Percentiles rank a stretch among this genome's conserved stretches.
Evolutionary conservation across 1,284 basidiomycete genomes (phyloP).

Genomic region (Phylloboletellus chloephorus): DNA sequence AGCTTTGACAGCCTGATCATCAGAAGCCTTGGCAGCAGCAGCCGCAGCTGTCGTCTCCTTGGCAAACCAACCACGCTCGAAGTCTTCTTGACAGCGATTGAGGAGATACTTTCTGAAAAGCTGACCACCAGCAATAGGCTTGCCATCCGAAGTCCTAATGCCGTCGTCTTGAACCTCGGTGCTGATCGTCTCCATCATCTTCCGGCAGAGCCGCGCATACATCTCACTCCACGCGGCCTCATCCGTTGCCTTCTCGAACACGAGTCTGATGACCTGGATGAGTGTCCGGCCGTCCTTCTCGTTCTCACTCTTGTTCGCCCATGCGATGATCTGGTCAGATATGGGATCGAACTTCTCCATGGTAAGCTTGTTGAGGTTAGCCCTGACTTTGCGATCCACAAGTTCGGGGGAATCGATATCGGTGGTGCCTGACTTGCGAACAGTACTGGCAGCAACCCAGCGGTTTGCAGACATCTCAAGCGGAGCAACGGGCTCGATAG

Average conservation of each 20-base stretch:
- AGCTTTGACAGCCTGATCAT: conserved; percentile 59
- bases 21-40: conserved; percentile 50
- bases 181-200: conserved; percentile 89
- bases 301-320: conserved; percentile 90
- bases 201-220: conserved; percentile 92
- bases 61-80: conserved; percentile 84
- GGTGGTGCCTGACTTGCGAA: conserved; percentile 20
- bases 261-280: conserved; percentile 91
- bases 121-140: conserved; percentile 82
- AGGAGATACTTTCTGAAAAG: conserved; percentile 95
- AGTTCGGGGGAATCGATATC: conserved; percentile 73
- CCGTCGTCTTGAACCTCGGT: conserved; percentile 83
- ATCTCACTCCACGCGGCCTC: conserved; percentile 95
- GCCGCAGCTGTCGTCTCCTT: conserved; percentile 61
- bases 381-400: conserved; percentile 93
- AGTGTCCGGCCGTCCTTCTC: conserved; percentile 93
- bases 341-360: conserved; percentile 97
- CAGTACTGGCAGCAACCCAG: conserved; percentile 57
- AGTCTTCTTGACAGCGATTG: conserved; percentile 92
- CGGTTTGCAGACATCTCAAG: conserved; percentile 77
- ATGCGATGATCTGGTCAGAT: conserved; percentile 86
- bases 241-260: conserved; percentile 96
- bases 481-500: conserved; percentile 65
- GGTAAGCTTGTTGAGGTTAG: conserved; percentile 92
- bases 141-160: conserved; percentile 72